Percentiles rank a stretch among this genome's conserved stretches.
These are phyloP conservation scores for Saposhnikovia divaricata DNA, from an alignment of 129 eudicot genomes.

Conservation along the genomic window DNA sequence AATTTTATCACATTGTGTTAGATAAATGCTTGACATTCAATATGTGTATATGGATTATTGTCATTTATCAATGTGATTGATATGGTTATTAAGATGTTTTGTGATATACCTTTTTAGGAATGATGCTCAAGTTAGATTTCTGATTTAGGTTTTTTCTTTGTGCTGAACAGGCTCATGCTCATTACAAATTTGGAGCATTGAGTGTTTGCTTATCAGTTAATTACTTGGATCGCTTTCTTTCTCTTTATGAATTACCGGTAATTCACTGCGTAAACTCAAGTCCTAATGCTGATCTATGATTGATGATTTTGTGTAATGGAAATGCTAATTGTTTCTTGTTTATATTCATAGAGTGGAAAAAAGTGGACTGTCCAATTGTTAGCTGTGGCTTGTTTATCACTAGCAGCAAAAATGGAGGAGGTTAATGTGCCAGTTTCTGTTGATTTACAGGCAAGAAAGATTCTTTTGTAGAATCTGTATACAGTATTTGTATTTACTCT, in stretches of 20 bases:
- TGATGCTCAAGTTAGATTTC: background rate
- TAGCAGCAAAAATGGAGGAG: slow-evolving; percentile 66
- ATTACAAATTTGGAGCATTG: slow-evolving; percentile 37
- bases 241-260: slow-evolving; percentile 41
- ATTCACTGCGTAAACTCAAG: slow-evolving; percentile 3
- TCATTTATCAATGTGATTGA: background rate
- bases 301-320: background rate
- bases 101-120: background rate
- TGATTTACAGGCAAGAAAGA: slow-evolving; percentile 48
- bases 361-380: slow-evolving; percentile 50
- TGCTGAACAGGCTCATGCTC: slow-evolving; percentile 42
- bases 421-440: slow-evolving; percentile 30
- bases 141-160: slow-evolving; percentile 4
- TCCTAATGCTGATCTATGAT: background rate
- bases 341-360: slow-evolving; percentile 29
- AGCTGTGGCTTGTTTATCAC: slow-evolving; percentile 55
- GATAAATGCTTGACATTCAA: background rate
- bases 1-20: background rate
- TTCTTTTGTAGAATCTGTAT: background rate
- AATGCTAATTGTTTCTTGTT: slow-evolving; percentile 12
- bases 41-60: background rate
- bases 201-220: slow-evolving; percentile 34
- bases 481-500: background rate
- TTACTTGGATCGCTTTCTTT: slow-evolving; percentile 57
- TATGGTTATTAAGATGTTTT: background rate